Evolutionary conservation across 306 rosid species (phyloP).

Genomic region (Purshia tridentata): DNA sequence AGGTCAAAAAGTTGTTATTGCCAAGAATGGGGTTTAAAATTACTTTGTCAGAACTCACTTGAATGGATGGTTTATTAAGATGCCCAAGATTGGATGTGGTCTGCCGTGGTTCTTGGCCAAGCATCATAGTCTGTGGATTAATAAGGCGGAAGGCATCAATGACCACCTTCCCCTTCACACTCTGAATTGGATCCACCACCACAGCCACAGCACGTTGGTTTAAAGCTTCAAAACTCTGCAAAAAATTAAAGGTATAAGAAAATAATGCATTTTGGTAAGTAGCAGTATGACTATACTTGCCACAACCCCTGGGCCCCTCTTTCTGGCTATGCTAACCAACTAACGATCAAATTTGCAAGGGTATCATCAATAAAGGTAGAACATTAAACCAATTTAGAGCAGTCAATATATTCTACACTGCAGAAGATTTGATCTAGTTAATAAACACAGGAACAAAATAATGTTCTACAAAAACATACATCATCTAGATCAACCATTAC

Average conservation of each 20-base stretch:
- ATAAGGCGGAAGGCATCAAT: conserved; percentile 94
- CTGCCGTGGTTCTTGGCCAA: conserved; percentile 93
- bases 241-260: neutral
- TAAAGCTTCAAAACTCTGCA: conserved; percentile 93
- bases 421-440: neutral
- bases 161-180: conserved; percentile 95
- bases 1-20: conserved; percentile 22
- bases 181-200: conserved; percentile 95
- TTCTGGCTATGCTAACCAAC: neutral
- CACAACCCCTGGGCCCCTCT: neutral
- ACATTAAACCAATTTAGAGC: neutral
- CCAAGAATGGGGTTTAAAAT: conserved; percentile 4
- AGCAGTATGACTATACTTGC: neutral
- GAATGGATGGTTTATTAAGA: conserved; percentile 95
- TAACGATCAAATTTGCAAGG: neutral
- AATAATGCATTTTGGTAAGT: conserved; percentile 10
- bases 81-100: conserved; percentile 94
- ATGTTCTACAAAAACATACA: neutral
- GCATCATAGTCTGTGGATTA: conserved; percentile 96
- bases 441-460: neutral
- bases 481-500: neutral
- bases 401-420: neutral
- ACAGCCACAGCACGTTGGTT: conserved; percentile 97
- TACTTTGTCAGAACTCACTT: conserved; percentile 48
- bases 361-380: neutral